Evolutionary conservation across 768 basidiomycete genomes (phyloP).

Genomic region (Suillus discolor): DNA sequence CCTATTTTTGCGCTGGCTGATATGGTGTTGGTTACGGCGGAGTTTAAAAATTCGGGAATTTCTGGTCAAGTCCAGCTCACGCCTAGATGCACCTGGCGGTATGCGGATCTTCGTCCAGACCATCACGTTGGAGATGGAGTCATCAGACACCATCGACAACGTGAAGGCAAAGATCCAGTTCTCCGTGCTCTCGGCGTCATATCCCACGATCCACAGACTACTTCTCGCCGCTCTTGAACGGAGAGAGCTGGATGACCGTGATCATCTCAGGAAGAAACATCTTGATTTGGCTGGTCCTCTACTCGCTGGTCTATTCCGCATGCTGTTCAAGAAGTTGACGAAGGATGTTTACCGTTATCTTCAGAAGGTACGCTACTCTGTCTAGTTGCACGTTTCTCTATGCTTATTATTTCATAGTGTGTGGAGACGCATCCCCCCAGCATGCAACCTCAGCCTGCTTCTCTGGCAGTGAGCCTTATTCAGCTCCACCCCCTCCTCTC

Average conservation of each 20-base stretch:
- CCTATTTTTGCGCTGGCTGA: neutral
- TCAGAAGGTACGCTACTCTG: slow-evolving; percentile 53
- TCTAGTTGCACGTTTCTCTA: too few species aligned
- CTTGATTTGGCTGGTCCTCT: slow-evolving; percentile 95
- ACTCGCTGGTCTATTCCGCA: slow-evolving; percentile 95
- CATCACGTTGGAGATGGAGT: slow-evolving; percentile 80
- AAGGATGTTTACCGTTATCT: slow-evolving; percentile 93
- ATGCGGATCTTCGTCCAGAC: slow-evolving; percentile 88
- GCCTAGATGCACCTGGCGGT: slow-evolving; percentile 44
- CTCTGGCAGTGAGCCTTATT: too few species aligned
- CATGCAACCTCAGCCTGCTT: too few species aligned
- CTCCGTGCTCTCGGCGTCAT: too few species aligned
- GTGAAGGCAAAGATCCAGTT: too few species aligned
- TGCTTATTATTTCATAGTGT: slow-evolving; percentile 35
- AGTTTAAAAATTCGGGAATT: neutral
- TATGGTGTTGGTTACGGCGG: neutral
- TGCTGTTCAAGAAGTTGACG: slow-evolving; percentile 95
- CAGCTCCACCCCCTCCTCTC: too few species aligned
- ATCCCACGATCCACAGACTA: slow-evolving; percentile 97
- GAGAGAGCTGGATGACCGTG: slow-evolving; percentile 96
- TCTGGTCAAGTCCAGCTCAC: neutral
- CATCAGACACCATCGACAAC: too few species aligned
- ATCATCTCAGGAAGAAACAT: slow-evolving; percentile 99
- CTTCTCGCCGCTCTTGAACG: slow-evolving; percentile 92
- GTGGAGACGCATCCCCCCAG: too few species aligned